phyloP scores from a whole-genome alignment of 2,329 filamentous ascomycete genomes.

The Cercospora citrullina region DNA sequence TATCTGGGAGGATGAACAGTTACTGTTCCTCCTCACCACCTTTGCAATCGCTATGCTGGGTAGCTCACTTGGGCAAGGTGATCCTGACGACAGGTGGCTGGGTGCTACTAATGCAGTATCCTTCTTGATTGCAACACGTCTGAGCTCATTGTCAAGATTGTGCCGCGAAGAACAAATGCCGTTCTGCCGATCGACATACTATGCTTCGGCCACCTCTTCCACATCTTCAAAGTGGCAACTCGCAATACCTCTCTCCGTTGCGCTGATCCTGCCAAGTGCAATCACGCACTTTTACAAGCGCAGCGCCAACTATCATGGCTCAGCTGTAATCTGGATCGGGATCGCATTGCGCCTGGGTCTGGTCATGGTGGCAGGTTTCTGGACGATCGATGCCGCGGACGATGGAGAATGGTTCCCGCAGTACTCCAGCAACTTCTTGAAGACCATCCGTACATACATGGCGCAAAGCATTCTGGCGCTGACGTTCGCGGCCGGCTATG shows the following conservation, averaged over 20 bases:
- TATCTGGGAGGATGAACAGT: constrained; percentile 96
- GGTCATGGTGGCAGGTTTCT: constrained; percentile 75
- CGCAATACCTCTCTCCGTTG: constrained; percentile 72
- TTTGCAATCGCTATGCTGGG: constrained; percentile 77
- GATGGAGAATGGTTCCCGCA: constrained; percentile 75
- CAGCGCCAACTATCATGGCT: constrained; percentile 85
- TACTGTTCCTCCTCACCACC: constrained; percentile 85
- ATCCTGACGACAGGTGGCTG: constrained; percentile 67
- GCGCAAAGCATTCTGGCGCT: constrained; percentile 80
- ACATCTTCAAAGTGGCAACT: constrained; percentile 92
- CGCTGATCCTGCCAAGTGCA: constrained; percentile 69
- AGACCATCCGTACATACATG: constrained; percentile 71
- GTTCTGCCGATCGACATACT: constrained; percentile 92
- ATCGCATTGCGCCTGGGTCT: constrained; percentile 75
- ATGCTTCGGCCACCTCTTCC: constrained; percentile 85
- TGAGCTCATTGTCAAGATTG: constrained; percentile 84
- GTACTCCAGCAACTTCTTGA: constrained; percentile 62
- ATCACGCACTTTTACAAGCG: constrained; percentile 76
- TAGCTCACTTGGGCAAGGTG: constrained; percentile 71
- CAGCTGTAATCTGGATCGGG: constrained; percentile 81
- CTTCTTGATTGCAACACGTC: constrained; percentile 75
- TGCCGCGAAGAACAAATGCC: constrained; percentile 99
- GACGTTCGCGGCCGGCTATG: constrained; percentile 78
- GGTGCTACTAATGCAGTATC: constrained; percentile 81
- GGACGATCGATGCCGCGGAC: constrained; percentile 85